phyloP scores from a whole-genome alignment of 257 asterid species.

The Solanum pimpinellifolium region DNA sequence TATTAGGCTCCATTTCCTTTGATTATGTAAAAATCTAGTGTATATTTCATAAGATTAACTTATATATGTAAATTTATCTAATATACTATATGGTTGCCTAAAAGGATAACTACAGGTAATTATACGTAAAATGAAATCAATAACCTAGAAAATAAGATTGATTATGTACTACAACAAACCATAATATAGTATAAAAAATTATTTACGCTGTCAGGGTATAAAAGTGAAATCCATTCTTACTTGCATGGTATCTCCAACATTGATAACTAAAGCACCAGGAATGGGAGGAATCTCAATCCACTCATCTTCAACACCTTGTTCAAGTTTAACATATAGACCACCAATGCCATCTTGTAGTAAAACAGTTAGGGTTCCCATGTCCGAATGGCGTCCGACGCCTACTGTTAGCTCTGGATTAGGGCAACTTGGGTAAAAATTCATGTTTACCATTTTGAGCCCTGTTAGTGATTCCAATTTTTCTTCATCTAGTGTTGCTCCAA shows the following conservation, averaged over 20 bases:
- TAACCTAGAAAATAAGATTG: neutral
- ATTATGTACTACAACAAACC: neutral
- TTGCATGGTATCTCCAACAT: slow-evolving; percentile 28
- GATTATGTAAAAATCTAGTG: neutral
- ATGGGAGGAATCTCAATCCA: slow-evolving; percentile 31
- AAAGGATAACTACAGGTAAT: neutral
- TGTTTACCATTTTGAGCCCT: slow-evolving; percentile 21
- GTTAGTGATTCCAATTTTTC: slow-evolving; percentile 7
- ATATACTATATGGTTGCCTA: neutral
- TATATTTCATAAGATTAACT: neutral
- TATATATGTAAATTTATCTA: neutral
- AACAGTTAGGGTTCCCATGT: slow-evolving; percentile 26
- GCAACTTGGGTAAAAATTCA: slow-evolving; percentile 27
- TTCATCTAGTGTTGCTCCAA: slow-evolving; percentile 11
- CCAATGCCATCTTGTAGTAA: slow-evolving; percentile 34
- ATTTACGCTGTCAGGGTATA: neutral
- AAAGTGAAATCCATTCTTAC: neutral
- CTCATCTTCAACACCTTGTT: slow-evolving; percentile 3
- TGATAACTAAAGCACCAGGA: slow-evolving; percentile 24
- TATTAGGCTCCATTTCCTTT: neutral
- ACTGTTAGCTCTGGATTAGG: slow-evolving; percentile 30
- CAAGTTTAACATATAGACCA: slow-evolving; percentile 28
- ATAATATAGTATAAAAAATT: neutral
- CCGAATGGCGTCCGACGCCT: slow-evolving; percentile 29
- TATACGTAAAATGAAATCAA: neutral